These are phyloP conservation scores for Beauveria sp. DNA, from an alignment of 2,329 filamentous ascomycete genomes.

Conservation along the genomic window DNA sequence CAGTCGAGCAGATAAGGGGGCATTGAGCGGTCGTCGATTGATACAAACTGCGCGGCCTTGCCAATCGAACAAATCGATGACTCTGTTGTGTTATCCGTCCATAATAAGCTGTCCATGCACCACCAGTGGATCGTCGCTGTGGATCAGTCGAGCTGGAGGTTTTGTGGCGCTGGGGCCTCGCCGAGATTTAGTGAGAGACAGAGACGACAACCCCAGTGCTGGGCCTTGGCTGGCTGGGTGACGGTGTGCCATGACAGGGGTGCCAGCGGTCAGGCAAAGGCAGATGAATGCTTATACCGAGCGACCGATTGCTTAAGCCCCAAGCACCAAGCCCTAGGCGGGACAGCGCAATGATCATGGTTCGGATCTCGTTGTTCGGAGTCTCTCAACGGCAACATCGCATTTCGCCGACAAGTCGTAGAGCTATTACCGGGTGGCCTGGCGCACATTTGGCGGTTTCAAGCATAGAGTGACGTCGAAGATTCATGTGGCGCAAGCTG, in stretches of 20 bases:
- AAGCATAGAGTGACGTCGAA: slow-evolving; percentile 1
- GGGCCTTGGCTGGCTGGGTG: too few relatives aligned
- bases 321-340: too few relatives aligned
- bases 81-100: not conserved
- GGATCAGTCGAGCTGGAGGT: not conserved
- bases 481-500: not conserved
- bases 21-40: not conserved
- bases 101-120: not conserved
- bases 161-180: not conserved
- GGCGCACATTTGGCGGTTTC: not conserved
- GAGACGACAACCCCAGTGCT: not conserved
- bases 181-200: not conserved
- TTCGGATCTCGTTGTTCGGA: not conserved
- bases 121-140: not conserved
- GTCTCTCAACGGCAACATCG: not conserved
- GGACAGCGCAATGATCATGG: not conserved
- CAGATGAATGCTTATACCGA: too few relatives aligned
- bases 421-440: not conserved
- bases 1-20: not conserved
- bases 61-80: not conserved
- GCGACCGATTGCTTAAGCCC: too few relatives aligned
- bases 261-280: not conserved
- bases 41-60: not conserved
- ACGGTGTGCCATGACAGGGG: too few relatives aligned
- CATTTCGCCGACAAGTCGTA: not conserved